Evolutionary conservation across 2,329 filamentous ascomycete species (phyloP), one percentile per base, ranked within the genome.

Genomic region (Diaporthe ampelina): DNA sequence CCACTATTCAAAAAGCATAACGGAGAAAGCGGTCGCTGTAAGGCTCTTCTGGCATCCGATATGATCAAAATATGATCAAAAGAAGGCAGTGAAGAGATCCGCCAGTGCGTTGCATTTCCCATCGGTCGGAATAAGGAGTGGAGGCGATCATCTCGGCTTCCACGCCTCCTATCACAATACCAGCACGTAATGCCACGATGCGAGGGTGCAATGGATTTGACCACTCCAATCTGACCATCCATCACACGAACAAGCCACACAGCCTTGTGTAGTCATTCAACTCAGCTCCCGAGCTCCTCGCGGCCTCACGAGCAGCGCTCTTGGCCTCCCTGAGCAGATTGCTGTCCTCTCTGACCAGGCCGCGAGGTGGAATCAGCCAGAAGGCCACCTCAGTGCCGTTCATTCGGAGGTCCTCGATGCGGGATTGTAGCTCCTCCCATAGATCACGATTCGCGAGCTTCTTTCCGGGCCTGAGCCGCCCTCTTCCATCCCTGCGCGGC

Each of bases 371-470:
- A 35, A 73, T 26, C 5, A 75, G 71, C 65, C 65, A 73, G 65
- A 67, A 73, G 10, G 71, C 56, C 21, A 75, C 71, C 37, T 70
- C 56, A 8, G 57, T 73, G 37, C 71, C 65, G 26, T 70, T 10
- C 6, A 35, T 21, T 11, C 65, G 57, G 15, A 70, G 61, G 24
- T 40, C 24, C n/a, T 70, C 71, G n/a, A 73, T 19, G 26, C 57
- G 48, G 19, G 32, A 79, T 48, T 84, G 79, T 29, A 88, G 76
- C 69, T 80, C 81, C 77, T 85, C 79, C 85, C 86, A 88, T 24
- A 87, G 77, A 73, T 88, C 85, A 48, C 80, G 78, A 73, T 88
- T 87, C 32, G 57, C 56, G 13, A 70, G 45, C 54, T 82, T 80
- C 68, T 6, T 74, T 40, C 52, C 68, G 40, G 35, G 7, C 3